Base-by-base conservation (phyloP, 2,329 filamentous ascomycete genomes). In the Exophiala sideris region DNA sequence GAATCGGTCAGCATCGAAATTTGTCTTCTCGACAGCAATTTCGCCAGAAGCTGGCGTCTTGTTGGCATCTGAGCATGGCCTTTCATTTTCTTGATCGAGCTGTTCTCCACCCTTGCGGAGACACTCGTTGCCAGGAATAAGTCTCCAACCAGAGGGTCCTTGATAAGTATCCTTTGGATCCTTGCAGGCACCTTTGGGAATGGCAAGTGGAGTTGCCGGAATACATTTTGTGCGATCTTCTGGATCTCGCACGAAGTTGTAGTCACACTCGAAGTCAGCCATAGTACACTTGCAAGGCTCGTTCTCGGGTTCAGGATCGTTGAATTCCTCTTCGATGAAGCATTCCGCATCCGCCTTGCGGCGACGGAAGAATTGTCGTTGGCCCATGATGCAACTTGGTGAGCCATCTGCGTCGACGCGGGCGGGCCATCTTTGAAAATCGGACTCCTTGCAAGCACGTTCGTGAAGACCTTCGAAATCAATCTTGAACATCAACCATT, bases 261-360 rank as follows among this genome's bases (percentile, higher is more conserved):
- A 96, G 68, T 97, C 92, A 69, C 94, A 99, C 73, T 99, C 94
- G 68, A 95, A 99, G 70, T 99, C 95, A 33, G 79, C 76, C 53
- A 87, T 83, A 0, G 85, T 84, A 71, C 94, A 99, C 38, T 89
- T 83, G 76, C 94, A 99, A 44, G 83, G 72, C 64, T 89, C 83
- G 24, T 82, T 86, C 57, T 85, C 76, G 1, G 87, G 83, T 33
- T 82, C 72, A 0, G 88, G 85, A 59, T 94, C 88, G 66, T 90
- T 84, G 74, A 96, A 96, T 49, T 92, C 84, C 56, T 88, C 79
- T 64, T 89, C 88, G 63, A 97, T 80, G 68, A 96, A 95, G 72
- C 95, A 99, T 57, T 95, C 84, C 14, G 88, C 87, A 63, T 89
- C 82, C 68, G 90, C 87, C 76, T 95, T 97, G 64, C 94, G 85